phyloP scores from a whole-genome alignment of 371 early-diverging fungal genomes.

The Syncephalastrum monosporum region DNA sequence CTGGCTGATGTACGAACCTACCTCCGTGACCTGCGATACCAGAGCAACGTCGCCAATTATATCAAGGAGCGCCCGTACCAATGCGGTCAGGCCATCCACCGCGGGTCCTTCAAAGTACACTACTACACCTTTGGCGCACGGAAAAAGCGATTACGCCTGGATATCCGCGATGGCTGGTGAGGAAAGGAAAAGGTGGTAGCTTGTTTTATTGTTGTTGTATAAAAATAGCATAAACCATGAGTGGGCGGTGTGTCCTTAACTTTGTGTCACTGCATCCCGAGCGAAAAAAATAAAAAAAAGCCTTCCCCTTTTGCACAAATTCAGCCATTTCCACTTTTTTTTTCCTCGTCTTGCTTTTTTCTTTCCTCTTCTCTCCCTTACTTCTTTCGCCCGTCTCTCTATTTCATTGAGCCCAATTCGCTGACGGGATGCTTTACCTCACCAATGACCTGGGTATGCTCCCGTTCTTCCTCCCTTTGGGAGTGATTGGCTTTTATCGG shows the following conservation, averaged over 20 bases:
- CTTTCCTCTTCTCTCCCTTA: not conserved
- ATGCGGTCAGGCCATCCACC: no score
- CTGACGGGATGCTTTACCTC: constrained; percentile 58
- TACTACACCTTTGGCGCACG: no score
- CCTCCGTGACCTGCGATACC: not conserved
- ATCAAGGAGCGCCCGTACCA: not conserved
- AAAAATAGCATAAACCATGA: no score
- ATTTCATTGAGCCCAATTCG: not conserved
- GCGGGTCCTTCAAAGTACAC: no score
- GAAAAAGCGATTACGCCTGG: no score
- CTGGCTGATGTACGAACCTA: not conserved
- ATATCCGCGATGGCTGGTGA: no score
- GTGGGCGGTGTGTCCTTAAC: no score
- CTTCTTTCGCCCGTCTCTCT: not conserved
- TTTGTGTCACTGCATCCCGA: no score
- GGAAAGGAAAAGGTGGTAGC: no score
- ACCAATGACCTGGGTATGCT: constrained; percentile 56
- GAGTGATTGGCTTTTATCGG: constrained; percentile 68
- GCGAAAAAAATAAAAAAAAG: constrained; percentile 4
- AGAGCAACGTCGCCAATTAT: constrained; percentile 6
- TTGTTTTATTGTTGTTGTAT: no score
- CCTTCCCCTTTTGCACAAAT: constrained; percentile 5
- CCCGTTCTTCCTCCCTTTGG: constrained; percentile 67
- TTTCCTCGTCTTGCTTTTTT: not conserved
- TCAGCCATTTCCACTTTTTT: not conserved